Percentiles rank a stretch among this genome's conserved stretches.
Evolutionary conservation across 306 rosid genomes (phyloP).

Genomic region (Trifolium subterraneum): DNA sequence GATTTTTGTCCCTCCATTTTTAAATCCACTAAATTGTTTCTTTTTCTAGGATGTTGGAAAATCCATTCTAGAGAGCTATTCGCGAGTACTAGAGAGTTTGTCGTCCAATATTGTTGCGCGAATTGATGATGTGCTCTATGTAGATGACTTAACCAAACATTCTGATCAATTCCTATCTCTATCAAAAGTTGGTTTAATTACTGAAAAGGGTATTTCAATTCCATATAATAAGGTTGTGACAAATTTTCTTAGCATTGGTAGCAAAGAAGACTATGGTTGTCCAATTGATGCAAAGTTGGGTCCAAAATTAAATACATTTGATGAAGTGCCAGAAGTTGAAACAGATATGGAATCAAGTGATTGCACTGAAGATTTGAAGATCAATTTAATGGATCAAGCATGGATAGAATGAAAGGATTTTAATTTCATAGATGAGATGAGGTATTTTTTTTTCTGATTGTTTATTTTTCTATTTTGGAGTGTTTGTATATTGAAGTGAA

Average conservation of each 20-base stretch:
- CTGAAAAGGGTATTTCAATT: constrained; percentile 59
- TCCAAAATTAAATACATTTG: constrained; percentile 37
- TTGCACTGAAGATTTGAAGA: constrained; percentile 40
- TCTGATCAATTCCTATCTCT: constrained; percentile 66
- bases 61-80: constrained; percentile 88
- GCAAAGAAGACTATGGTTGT: constrained; percentile 45
- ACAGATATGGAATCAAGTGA: constrained; percentile 39
- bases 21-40: background rate
- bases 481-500: constrained; percentile 6
- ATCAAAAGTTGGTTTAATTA: constrained; percentile 63
- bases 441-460: background rate
- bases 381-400: constrained; percentile 38
- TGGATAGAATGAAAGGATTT: constrained; percentile 40
- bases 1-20: background rate
- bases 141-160: constrained; percentile 76
- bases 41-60: constrained; percentile 79
- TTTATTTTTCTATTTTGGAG: background rate
- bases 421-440: background rate
- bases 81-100: constrained; percentile 89
- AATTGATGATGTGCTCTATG: constrained; percentile 84
- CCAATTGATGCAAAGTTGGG: constrained; percentile 47
- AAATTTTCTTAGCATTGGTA: constrained; percentile 57
- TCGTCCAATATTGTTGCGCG: constrained; percentile 86
- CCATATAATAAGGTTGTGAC: constrained; percentile 63
- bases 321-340: constrained; percentile 43